These are phyloP conservation scores for Rosa hybrid DNA, from an alignment of 331 rosid species.

Conservation along the genomic window DNA sequence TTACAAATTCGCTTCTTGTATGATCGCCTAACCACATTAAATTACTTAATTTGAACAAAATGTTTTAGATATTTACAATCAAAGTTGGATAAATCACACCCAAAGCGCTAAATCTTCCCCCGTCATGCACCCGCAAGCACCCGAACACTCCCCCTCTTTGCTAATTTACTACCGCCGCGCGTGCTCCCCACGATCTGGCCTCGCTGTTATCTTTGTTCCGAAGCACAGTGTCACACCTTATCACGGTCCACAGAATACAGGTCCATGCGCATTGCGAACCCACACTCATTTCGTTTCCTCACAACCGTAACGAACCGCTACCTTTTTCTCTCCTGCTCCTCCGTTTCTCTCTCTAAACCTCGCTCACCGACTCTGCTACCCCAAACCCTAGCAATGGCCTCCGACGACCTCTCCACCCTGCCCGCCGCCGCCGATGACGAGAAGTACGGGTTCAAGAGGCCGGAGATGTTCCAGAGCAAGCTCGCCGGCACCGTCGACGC, in stretches of 20 bases:
- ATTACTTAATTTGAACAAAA: not conserved
- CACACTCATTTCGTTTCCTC: conserved; percentile 19
- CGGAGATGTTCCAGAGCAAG: conserved; percentile 70
- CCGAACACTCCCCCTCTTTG: not conserved
- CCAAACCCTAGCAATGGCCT: conserved; percentile 41
- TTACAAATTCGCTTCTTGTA: too few relatives aligned
- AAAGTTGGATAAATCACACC: not conserved
- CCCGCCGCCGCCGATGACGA: conserved; percentile 43
- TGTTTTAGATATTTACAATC: not conserved
- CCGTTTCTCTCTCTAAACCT: not conserved
- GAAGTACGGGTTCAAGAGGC: conserved; percentile 69
- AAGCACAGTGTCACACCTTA: not conserved
- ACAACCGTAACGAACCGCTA: not conserved
- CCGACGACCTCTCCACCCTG: conserved; percentile 34
- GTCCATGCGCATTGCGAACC: conserved; percentile 34
- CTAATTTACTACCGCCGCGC: not conserved
- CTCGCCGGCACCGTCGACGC: conserved; percentile 63
- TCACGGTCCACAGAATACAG: not conserved
- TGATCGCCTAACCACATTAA: too few relatives aligned
- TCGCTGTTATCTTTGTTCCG: not conserved
- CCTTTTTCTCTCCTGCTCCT: not conserved
- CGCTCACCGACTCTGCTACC: not conserved
- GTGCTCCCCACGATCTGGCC: not conserved
- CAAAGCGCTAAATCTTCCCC: too few relatives aligned
- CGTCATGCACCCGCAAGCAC: not conserved